Percentiles rank a stretch among this genome's conserved stretches.
These are phyloP conservation scores for Syncephalastrum racemosum DNA, from an alignment of 371 early-diverging fungal genomes.

Conservation along the genomic window DNA sequence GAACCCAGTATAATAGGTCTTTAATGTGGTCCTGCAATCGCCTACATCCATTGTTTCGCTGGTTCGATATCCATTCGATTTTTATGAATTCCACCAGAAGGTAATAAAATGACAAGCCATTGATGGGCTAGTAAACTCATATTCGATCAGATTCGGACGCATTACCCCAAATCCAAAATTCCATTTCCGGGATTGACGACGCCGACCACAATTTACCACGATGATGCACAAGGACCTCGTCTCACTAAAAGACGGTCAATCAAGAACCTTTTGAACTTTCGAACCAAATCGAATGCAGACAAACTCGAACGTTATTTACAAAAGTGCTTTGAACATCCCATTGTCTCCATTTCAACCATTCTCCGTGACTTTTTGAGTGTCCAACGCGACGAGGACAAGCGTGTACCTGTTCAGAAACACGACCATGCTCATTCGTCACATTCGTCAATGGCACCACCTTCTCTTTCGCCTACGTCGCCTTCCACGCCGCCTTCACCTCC, in stretches of 20 bases:
- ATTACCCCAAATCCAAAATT: slow-evolving; percentile 43
- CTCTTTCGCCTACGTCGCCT: slow-evolving; percentile 5
- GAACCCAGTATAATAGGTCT: slow-evolving; percentile 37
- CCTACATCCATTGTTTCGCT: slow-evolving; percentile 46
- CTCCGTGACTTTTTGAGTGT: slow-evolving; percentile 47
- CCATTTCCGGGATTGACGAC: slow-evolving; percentile 35
- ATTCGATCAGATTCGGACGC: slow-evolving; percentile 27
- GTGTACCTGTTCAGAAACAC: background rate
- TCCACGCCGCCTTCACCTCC: slow-evolving; percentile 5
- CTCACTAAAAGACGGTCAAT: slow-evolving; percentile 26
- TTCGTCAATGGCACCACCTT: slow-evolving; percentile 9
- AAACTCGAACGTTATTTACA: slow-evolving; percentile 47
- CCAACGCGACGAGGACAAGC: slow-evolving; percentile 44
- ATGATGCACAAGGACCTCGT: slow-evolving; percentile 8
- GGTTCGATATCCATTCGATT: slow-evolving; percentile 59
- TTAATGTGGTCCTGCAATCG: slow-evolving; percentile 57
- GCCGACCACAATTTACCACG: slow-evolving; percentile 15
- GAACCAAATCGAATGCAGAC: slow-evolving; percentile 38
- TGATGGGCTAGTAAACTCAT: background rate
- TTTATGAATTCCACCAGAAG: slow-evolving; percentile 64
- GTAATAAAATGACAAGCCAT: slow-evolving; percentile 17
- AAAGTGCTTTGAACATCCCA: slow-evolving; percentile 41
- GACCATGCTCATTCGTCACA: background rate
- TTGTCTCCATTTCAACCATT: slow-evolving; percentile 37
- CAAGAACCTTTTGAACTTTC: slow-evolving; percentile 26